A percentile compares a stretch with the other conserved stretches of the same genome.
Evolutionary conservation across 805 yeast genomes (phyloP).

Genomic region (Candida yuanshanica): DNA sequence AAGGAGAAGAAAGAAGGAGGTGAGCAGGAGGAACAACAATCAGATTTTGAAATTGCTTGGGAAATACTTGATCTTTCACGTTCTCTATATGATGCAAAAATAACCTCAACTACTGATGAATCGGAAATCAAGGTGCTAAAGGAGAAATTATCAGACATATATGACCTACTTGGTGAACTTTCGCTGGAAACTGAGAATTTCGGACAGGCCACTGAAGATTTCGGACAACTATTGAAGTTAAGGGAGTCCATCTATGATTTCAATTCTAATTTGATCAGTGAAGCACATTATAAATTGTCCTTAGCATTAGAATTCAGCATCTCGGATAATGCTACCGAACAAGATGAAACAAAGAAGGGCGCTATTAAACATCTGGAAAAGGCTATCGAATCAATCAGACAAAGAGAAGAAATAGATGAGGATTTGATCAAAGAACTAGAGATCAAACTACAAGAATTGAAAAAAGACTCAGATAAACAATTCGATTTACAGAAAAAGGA

Average conservation of each 20-base stretch:
- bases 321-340: background rate
- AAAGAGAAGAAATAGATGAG: conserved; percentile 34
- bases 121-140: background rate
- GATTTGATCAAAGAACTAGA: conserved; percentile 51
- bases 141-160: conserved; percentile 60
- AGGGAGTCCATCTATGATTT: conserved; percentile 45
- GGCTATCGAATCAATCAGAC: conserved; percentile 46
- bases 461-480: conserved; percentile 44
- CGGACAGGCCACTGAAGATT: conserved; percentile 68
- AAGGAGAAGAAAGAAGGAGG: conserved; percentile 20
- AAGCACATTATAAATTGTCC: conserved; percentile 75
- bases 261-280: conserved; percentile 59
- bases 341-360: conserved; percentile 40
- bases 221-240: conserved; percentile 49
- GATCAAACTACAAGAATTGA: conserved; percentile 49
- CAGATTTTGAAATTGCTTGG: conserved; percentile 87
- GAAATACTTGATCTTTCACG: conserved; percentile 77
- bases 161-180: conserved; percentile 82
- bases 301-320: conserved; percentile 63
- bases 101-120: conserved; percentile 20
- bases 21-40: conserved; percentile 42
- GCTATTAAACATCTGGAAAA: conserved; percentile 50
- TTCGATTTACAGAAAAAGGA: conserved; percentile 45
- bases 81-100: conserved; percentile 43
- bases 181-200: conserved; percentile 88